Percentiles rank a stretch among this genome's conserved stretches.
Conservation (phyloP, 305 asterid genomes). For the Solanum hybrid region DNA sequence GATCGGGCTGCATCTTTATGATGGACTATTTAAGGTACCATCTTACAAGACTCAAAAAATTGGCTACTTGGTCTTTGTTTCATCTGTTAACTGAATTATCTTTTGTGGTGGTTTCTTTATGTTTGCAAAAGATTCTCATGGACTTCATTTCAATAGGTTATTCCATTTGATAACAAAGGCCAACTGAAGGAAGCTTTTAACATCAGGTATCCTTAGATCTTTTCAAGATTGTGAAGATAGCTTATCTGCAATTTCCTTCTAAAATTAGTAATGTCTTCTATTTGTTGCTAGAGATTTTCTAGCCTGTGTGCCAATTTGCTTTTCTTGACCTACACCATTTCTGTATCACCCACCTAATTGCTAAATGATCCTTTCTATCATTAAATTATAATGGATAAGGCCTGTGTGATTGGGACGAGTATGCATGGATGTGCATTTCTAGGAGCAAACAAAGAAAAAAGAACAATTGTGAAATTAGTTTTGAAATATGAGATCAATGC, state of each 20-base stretch:
- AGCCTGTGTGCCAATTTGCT: neutral
- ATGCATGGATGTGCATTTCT: neutral
- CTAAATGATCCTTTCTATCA: neutral
- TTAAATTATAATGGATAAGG: neutral
- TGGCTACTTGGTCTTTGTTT: conserved; percentile 7
- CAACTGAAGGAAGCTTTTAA: conserved; percentile 92
- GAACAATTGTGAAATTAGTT: neutral
- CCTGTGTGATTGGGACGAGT: neutral
- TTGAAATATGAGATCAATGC: neutral
- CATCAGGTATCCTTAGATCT: conserved; percentile 31
- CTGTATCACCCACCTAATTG: neutral
- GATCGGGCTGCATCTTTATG: conserved; percentile 94
- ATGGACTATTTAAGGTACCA: conserved; percentile 87
- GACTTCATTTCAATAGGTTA: conserved; percentile 42
- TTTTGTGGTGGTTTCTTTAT: neutral
- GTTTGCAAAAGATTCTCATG: conserved; percentile 1
- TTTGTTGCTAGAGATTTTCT: neutral
- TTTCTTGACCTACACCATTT: neutral
- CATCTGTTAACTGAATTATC: neutral
- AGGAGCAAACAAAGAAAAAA: neutral
- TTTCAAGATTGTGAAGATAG: neutral
- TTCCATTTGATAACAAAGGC: conserved; percentile 89
- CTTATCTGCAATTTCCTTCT: neutral
- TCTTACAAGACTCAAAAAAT: conserved; percentile 22
- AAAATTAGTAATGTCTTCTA: neutral